Evolutionary conservation across 352 stramenopile species (phyloP), one percentile per base, ranked within the genome.

Genomic region (Globisporangium middletonii): DNA sequence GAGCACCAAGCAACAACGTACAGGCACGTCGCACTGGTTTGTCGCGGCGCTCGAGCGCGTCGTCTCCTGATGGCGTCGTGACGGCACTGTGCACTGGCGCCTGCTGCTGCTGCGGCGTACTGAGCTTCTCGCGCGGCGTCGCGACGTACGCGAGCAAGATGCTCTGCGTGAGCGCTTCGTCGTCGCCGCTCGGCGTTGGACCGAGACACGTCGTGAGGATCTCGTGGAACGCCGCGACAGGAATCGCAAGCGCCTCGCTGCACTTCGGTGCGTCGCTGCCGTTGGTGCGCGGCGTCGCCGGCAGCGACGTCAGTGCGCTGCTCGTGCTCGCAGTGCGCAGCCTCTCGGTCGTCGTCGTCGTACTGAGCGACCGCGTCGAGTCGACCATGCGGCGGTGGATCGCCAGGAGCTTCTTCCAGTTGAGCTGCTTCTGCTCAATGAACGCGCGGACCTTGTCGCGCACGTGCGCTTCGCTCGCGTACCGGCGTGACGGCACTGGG

Each of bases 391-490:
- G 53, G 4, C 63, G 65, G 26, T 69, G 63, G 15, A 77, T 55
- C 5, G 45, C 42, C 44, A 73, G 50, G 41, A 77, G 61, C 19
- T 56, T 62, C 35, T 59, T 50, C 69, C 69, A 75, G 35, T 50
- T 56, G 27, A 77, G 55, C 23, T 50, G 52, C 30, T 51, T 53
- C 8, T 60, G 59, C 30, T 65, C 57, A n/a, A 75, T 64, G 51
- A 67, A 64, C 35, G 48, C 41, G 45, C 60, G 62, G 47, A 79
- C 63, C 13, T 72, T 65, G 35, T 79, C 71, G 16, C 71, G 67
- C 44, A 67, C 63, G 26, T 71, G 64, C 19, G 67, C 71, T 30
- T 75, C 71, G 9, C 59, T 38, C 11, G 60, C 60, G 48, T 68
- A 74, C 37, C 57, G 37, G 2, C 59, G 48, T 42, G 69, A 75